These are phyloP conservation scores for Colletotrichum camelliae DNA, from an alignment of 2,329 filamentous ascomycete species.

Conservation along the genomic window DNA sequence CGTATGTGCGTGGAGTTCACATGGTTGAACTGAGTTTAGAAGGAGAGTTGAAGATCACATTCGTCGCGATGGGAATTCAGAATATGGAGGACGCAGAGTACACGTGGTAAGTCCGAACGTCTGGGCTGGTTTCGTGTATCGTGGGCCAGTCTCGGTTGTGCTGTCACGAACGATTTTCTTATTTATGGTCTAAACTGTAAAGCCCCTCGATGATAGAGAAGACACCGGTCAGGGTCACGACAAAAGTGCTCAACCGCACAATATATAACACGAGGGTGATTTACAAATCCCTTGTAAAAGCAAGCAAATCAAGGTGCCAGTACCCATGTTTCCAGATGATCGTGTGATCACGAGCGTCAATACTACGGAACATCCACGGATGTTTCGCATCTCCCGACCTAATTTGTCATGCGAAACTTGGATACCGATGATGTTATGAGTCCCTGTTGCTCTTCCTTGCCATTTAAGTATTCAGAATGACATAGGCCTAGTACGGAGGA, in stretches of 20 bases:
- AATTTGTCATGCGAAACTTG: background rate
- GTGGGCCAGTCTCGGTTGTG: background rate
- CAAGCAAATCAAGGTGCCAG: background rate
- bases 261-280: background rate
- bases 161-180: rapidly evolving
- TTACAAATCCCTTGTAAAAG: background rate
- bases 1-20: background rate
- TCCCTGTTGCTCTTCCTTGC: background rate
- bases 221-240: background rate
- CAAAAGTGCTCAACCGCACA: background rate
- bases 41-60: background rate
- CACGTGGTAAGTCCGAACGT: background rate
- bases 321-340: background rate
- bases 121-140: background rate
- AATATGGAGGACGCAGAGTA: background rate
- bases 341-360: background rate
- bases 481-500: rapidly evolving
- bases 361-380: background rate
- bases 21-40: background rate
- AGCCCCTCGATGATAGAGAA: background rate
- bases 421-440: rapidly evolving
- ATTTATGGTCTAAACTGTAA: background rate
- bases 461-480: background rate
- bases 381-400: background rate
- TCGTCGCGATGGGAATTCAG: background rate